Percentiles rank a stretch among this genome's conserved stretches.
These are phyloP conservation scores for Pichia scutulata DNA, from an alignment of 805 yeast genomes.

Conservation along the genomic window DNA sequence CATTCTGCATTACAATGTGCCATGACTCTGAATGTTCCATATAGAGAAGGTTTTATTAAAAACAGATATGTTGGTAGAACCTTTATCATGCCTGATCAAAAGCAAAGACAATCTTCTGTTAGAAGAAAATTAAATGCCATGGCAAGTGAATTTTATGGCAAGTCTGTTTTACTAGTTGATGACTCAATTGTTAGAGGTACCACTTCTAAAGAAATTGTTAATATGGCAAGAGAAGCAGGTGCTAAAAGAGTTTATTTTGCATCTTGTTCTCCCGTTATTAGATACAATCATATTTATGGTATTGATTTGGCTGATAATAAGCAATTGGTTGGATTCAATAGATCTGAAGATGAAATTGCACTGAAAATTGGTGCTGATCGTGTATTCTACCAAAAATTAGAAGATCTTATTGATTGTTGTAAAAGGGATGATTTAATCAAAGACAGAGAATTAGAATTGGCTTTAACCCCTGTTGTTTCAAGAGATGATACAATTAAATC, in stretches of 20 bases:
- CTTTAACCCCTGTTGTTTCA: slow-evolving; percentile 29
- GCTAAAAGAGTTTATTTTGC: slow-evolving; percentile 94
- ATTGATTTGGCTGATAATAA: slow-evolving; percentile 94
- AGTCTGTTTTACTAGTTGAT: slow-evolving; percentile 84
- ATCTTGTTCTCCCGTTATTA: slow-evolving; percentile 96
- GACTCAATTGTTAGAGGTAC: slow-evolving; percentile 98
- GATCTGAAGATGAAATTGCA: slow-evolving; percentile 69
- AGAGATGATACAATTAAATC: slow-evolving; percentile 25
- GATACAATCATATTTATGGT: slow-evolving; percentile 94
- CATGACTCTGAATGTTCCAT: slow-evolving; percentile 68
- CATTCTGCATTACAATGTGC: slow-evolving; percentile 92
- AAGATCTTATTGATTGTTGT: slow-evolving; percentile 81
- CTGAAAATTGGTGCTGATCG: slow-evolving; percentile 79
- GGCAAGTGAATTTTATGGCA: slow-evolving; percentile 82
- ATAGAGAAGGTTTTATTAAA: slow-evolving; percentile 95
- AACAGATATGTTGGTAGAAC: slow-evolving; percentile 97
- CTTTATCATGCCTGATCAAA: slow-evolving; percentile 97
- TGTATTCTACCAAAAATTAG: slow-evolving; percentile 80
- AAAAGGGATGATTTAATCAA: slow-evolving; percentile 26
- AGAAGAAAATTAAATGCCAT: slow-evolving; percentile 93
- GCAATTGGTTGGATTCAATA: slow-evolving; percentile 83
- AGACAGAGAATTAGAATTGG: slow-evolving; percentile 27
- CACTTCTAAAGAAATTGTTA: slow-evolving; percentile 90
- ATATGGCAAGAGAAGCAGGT: slow-evolving; percentile 98
- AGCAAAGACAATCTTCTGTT: slow-evolving; percentile 87